phyloP scores from a whole-genome alignment of 2,329 filamentous ascomycete species.

The Emericellopsis atlantica region DNA sequence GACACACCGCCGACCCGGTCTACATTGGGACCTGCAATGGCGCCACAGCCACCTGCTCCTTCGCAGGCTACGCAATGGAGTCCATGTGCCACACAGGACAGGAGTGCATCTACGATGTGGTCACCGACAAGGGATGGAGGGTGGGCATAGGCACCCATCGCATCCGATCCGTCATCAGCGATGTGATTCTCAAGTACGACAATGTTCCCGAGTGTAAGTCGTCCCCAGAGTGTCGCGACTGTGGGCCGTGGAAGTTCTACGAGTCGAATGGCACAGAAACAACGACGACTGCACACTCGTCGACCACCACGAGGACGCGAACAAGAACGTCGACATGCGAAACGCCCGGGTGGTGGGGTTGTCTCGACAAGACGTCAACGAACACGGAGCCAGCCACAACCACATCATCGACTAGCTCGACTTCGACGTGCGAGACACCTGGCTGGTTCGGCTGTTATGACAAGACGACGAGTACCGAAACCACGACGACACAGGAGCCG shows the following conservation, averaged over 20 bases:
- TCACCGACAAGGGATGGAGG: conserved; percentile 82
- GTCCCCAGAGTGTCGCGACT: conserved; percentile 77
- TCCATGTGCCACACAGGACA: conserved; percentile 81
- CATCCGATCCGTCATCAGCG: conserved; percentile 76
- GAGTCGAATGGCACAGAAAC: conserved; percentile 79
- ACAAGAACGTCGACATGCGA: conserved; percentile 80
- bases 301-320: conserved; percentile 45
- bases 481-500: conserved; percentile 4
- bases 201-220: conserved; percentile 62
- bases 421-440: conserved; percentile 36
- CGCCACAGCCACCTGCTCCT: conserved; percentile 76
- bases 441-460: conserved; percentile 49
- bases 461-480: conserved; percentile 8
- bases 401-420: conserved; percentile 16
- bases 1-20: conserved; percentile 89
- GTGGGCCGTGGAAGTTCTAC: conserved; percentile 87
- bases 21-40: conserved; percentile 91
- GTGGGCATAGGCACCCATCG: conserved; percentile 85
- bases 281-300: conserved; percentile 35
- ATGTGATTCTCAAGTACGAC: conserved; percentile 78
- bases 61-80: conserved; percentile 89
- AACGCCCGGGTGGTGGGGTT: conserved; percentile 91
- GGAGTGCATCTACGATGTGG: conserved; percentile 86
- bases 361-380: conserved; percentile 46
- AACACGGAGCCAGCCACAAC: conserved; percentile 18